Evolutionary conservation across 352 stramenopile genomes (phyloP).

Genomic region (Globisporangium nodosum): DNA sequence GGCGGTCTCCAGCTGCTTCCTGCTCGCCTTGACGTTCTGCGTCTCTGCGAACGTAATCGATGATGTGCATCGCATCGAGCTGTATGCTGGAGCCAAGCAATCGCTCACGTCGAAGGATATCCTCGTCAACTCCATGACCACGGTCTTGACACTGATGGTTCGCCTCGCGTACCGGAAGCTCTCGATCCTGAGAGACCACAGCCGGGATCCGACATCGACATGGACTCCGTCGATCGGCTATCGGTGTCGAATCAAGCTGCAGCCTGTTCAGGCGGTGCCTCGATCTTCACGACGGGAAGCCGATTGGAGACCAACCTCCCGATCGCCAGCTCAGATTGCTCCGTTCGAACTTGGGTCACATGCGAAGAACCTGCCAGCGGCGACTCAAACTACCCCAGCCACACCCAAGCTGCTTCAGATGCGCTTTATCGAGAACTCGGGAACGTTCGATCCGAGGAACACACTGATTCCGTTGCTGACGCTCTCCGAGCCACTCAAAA

Average conservation of each 20-base stretch:
- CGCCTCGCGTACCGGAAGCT: constrained; percentile 9
- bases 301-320: too few relatives aligned
- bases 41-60: constrained; percentile 7
- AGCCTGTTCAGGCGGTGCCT: not conserved
- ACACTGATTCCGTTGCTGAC: not conserved
- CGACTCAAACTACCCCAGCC: not conserved
- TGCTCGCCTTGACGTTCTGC: not conserved
- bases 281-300: not conserved
- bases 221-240: constrained; percentile 11
- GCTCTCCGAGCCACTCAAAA: not conserved
- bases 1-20: constrained; percentile 1
- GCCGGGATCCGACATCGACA: not conserved
- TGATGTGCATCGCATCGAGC: not conserved
- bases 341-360: not conserved
- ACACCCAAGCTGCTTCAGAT: not conserved
- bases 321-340: too few relatives aligned
- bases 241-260: constrained; percentile 3
- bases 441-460: constrained; percentile 3
- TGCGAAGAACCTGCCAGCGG: not conserved
- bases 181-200: not conserved
- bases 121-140: constrained; percentile 8
- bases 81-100: not conserved
- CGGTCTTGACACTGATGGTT: constrained; percentile 8
- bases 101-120: constrained; percentile 9
- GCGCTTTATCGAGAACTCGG: constrained; percentile 1